Evolutionary conservation across 2,329 filamentous ascomycete species (phyloP).

Genomic region (Colletotrichum eremochloae): DNA sequence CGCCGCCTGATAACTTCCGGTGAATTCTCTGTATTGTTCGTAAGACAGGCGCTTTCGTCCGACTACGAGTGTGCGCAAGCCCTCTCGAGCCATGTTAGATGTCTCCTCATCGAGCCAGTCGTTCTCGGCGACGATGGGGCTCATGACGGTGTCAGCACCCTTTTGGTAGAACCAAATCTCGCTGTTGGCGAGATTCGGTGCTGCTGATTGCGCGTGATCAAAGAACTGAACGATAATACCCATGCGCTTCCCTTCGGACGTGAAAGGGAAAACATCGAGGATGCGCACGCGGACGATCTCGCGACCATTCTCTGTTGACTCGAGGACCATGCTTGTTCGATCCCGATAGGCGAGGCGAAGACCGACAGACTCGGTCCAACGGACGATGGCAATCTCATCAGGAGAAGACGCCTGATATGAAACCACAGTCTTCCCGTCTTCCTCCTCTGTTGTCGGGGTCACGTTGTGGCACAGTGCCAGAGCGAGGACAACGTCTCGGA

Average conservation of each 20-base stretch:
- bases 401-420: conserved; percentile 97
- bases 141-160: conserved; percentile 98
- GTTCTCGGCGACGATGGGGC: conserved; percentile 92
- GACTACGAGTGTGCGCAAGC: conserved; percentile 91
- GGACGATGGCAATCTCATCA: conserved; percentile 97
- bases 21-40: conserved; percentile 86
- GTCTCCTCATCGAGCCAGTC: conserved; percentile 99
- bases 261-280: conserved; percentile 96
- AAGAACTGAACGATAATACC: conserved; percentile 94
- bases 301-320: conserved; percentile 80
- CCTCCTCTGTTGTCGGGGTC: conserved; percentile 89
- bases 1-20: conserved; percentile 80
- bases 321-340: conserved; percentile 85
- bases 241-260: conserved; percentile 98
- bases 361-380: conserved; percentile 94
- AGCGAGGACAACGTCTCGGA: conserved; percentile 92
- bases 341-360: conserved; percentile 88
- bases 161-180: conserved; percentile 99
- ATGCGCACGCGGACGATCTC: conserved; percentile 88
- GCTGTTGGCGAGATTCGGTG: conserved; percentile 66
- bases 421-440: conserved; percentile 80
- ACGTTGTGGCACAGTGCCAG: conserved; percentile 97
- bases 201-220: conserved; percentile 65
- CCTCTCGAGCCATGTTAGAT: conserved; percentile 99
- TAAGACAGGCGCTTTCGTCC: conserved; percentile 88